Conservation (phyloP, 441 rosid species). For the Kokia cookei region DNA sequence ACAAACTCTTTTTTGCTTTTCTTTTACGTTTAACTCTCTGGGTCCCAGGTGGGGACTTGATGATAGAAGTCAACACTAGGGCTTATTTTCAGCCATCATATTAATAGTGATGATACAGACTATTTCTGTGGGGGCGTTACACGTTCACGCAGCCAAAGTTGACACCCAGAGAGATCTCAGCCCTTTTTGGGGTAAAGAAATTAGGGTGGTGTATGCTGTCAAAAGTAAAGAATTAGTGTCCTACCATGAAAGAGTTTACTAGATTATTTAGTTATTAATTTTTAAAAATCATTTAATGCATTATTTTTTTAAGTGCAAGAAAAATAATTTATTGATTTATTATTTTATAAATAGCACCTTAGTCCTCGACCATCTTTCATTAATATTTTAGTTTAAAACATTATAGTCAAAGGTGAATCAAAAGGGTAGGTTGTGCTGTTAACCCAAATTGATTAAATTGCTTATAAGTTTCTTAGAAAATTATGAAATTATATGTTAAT, state of each 20-base stretch:
- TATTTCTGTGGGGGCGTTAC: not conserved
- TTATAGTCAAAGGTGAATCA: too few relatives aligned
- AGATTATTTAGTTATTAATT: too few relatives aligned
- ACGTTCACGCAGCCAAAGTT: constrained; percentile 9
- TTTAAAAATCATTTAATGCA: too few relatives aligned
- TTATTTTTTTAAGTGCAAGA: too few relatives aligned
- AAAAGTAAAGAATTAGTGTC: not conserved
- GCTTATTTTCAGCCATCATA: constrained; percentile 8
- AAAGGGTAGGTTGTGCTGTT: too few relatives aligned
- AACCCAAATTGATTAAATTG: too few relatives aligned
- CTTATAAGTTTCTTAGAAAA: too few relatives aligned
- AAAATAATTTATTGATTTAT: not conserved
- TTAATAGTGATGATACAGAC: not conserved
- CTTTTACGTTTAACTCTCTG: constrained; percentile 9
- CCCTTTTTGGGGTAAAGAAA: not conserved
- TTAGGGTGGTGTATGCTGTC: not conserved
- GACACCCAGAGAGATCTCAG: not conserved
- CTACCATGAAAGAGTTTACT: not conserved
- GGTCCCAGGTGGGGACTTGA: constrained; percentile 19
- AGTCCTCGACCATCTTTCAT: too few relatives aligned
- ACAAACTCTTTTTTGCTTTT: constrained; percentile 14
- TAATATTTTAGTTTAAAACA: too few relatives aligned
- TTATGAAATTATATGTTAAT: too few relatives aligned
- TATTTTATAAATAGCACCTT: too few relatives aligned
- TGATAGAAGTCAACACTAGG: constrained; percentile 20